Base-by-base conservation (phyloP, 768 basidiomycete genomes). In the Tylopilus felleus region DNA sequence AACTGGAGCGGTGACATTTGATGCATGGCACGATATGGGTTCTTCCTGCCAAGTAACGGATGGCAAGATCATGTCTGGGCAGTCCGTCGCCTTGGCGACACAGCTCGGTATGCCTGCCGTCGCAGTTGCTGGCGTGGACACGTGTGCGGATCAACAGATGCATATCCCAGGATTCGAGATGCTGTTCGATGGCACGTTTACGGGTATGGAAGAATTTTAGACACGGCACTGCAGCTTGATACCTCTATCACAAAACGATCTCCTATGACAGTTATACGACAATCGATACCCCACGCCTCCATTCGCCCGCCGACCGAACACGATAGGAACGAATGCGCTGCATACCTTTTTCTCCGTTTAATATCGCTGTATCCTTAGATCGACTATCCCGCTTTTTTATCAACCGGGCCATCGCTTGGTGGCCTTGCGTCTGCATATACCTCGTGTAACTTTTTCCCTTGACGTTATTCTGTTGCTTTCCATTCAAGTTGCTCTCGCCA, bases 1-100 rank as follows among this genome's bases (percentile, higher is more conserved):
- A 2, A 35, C 53, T 7, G 44, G 27, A 0, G 49, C 42, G 0
- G 2, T 45, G 8, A 13, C 47, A 4, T 68, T 62, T 19, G 61
- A 70, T 5, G 33, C 58, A 22, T 68, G 67, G 67, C 57, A 51
- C 0, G 64, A 66, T 1, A 33, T 33, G 33, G 33, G 4, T n/a
- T n/a, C 25, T 2, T 36, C 49, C 1, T 63, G 38, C 40, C 40
- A 52, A 2, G 19, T 6, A 2, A 3, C 47, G 0, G 61, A 60
- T 2, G 25, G 27, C 23, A 63, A 63, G 44, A 0, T 21, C 4
- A 4, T 21, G 0, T n/a, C n/a, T 6, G 23, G 46, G 3, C 51
- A 62, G 4, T 22, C 60, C 0, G 23, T 40, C 1, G 2, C 31
- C 22, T 8, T 60, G 33, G 16, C 44, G 4, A 57, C 58, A 2